phyloP scores from a whole-genome alignment of 1,284 basidiomycete genomes.

The Trichosporon faecale region DNA sequence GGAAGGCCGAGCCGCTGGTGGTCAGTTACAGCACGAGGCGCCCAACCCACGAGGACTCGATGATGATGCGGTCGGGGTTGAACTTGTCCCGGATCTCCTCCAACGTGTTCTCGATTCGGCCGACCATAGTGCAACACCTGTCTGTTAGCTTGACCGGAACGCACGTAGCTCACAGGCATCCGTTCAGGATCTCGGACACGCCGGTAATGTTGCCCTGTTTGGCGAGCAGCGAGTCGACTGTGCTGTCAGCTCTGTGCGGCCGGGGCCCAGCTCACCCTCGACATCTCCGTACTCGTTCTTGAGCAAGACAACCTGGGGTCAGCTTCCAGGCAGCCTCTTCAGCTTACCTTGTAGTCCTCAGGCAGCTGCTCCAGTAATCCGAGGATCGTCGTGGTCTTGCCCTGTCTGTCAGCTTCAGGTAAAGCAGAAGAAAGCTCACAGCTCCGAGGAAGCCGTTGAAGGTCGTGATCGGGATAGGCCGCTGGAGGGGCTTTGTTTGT shows the following conservation, averaged over 20 bases:
- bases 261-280: constrained; percentile 33
- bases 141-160: background rate
- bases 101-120: constrained; percentile 83
- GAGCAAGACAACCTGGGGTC: constrained; percentile 66
- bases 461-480: constrained; percentile 70
- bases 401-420: constrained; percentile 38
- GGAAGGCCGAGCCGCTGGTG: constrained; percentile 63
- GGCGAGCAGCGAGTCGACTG: constrained; percentile 83
- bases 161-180: constrained; percentile 67
- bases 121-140: constrained; percentile 86
- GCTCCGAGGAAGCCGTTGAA: constrained; percentile 69
- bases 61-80: constrained; percentile 79
- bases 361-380: constrained; percentile 73
- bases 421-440: constrained; percentile 28
- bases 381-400: constrained; percentile 65
- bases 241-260: background rate
- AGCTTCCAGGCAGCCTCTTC: background rate
- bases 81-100: constrained; percentile 83
- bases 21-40: background rate
- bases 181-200: constrained; percentile 86
- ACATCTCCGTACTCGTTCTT: constrained; percentile 58
- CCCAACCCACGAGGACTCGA: constrained; percentile 75
- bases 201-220: constrained; percentile 74
- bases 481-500: background rate
- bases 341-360: constrained; percentile 60